A percentile compares a stretch with the other conserved stretches of the same genome.
These are phyloP conservation scores for Solanum stenotomum DNA, from an alignment of 257 asterid species.

Conservation along the genomic window DNA sequence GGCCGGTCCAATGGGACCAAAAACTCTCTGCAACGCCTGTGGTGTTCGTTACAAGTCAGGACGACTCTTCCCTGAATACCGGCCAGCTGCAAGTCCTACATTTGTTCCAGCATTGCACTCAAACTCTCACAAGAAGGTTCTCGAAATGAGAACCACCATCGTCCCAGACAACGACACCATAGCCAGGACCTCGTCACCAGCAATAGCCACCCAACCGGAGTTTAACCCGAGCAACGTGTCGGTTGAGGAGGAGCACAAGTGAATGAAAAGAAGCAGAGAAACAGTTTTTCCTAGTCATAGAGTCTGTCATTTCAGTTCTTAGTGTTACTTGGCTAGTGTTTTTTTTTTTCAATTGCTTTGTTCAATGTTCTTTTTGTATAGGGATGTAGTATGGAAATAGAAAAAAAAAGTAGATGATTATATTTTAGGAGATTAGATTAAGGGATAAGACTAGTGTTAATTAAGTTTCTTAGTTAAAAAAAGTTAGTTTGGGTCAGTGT, in stretches of 20 bases:
- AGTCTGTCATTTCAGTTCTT: not conserved
- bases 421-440: constrained; percentile 19
- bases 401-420: constrained; percentile 15
- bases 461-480: constrained; percentile 1
- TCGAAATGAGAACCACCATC: constrained; percentile 36
- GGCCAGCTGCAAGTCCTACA: constrained; percentile 59
- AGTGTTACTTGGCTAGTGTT: constrained; percentile 2
- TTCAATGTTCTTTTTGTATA: constrained; percentile 37
- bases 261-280: not conserved
- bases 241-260: not conserved
- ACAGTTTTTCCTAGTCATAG: not conserved
- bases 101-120: constrained; percentile 45
- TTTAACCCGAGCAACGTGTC: constrained; percentile 5
- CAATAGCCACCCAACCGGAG: constrained; percentile 10
- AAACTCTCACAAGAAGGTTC: constrained; percentile 54
- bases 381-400: constrained; percentile 18
- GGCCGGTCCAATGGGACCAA: constrained; percentile 56
- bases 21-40: constrained; percentile 55
- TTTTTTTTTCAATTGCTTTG: constrained; percentile 11
- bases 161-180: not conserved
- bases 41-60: constrained; percentile 57
- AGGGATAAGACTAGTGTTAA: constrained; percentile 10
- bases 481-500: constrained; percentile 13
- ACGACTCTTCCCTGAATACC: constrained; percentile 44
- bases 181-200: not conserved